Percentiles rank a stretch among this genome's conserved stretches.
phyloP scores from a whole-genome alignment of 805 yeast genomes.

The Ogataea paraovalis region DNA sequence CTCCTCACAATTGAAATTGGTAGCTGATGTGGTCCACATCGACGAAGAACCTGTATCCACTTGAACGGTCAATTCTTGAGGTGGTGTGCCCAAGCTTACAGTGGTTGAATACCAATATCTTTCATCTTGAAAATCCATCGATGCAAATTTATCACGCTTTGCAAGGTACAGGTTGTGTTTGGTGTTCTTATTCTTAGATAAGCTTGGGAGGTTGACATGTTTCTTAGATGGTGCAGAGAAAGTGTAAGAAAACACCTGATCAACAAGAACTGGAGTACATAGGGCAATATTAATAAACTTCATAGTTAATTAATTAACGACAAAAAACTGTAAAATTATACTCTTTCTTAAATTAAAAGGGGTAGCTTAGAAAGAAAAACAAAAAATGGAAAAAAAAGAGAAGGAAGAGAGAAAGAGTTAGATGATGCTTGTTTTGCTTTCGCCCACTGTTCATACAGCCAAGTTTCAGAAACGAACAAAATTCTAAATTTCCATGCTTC shows the following conservation, averaged over 20 bases:
- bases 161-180: not conserved
- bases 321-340: too few relatives aligned
- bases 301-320: too few relatives aligned
- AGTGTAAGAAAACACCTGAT: too few relatives aligned
- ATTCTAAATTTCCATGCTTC: too few relatives aligned
- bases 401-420: not conserved
- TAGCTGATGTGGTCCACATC: not conserved
- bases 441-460: too few relatives aligned
- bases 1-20: not conserved
- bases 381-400: too few relatives aligned
- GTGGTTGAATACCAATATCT: not conserved
- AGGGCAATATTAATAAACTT: too few relatives aligned
- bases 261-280: too few relatives aligned
- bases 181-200: not conserved
- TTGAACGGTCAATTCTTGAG: not conserved
- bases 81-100: not conserved
- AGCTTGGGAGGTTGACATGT: not conserved
- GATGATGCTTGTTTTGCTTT: too few relatives aligned
- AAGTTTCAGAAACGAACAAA: too few relatives aligned
- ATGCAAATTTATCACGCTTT: not conserved
- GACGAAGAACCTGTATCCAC: not conserved
- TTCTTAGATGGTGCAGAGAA: not conserved
- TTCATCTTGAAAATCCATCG: slow-evolving; percentile 8
- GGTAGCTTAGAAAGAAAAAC: too few relatives aligned
- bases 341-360: too few relatives aligned